These are phyloP conservation scores for Maudiozyma humilis DNA, from an alignment of 1,139 yeast species.

Conservation along the genomic window DNA sequence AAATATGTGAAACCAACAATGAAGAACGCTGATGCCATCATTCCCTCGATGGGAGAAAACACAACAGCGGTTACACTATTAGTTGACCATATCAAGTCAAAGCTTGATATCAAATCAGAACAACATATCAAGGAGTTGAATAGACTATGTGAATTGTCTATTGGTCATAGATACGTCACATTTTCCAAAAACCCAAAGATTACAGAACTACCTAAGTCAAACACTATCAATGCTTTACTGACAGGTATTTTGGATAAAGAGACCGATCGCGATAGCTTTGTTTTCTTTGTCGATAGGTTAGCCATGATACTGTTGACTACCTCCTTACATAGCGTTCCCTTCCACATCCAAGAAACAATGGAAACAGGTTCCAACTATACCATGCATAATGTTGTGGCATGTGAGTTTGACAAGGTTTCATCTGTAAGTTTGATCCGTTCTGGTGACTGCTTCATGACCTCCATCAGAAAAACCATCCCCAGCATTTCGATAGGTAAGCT, in stretches of 20 bases:
- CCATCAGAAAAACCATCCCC: conserved; percentile 68
- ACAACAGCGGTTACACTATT: conserved; percentile 68
- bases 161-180: conserved; percentile 8
- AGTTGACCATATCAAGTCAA: conserved; percentile 71
- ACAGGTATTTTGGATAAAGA: conserved; percentile 53
- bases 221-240: conserved; percentile 66
- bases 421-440: conserved; percentile 81
- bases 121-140: conserved; percentile 46
- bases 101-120: conserved; percentile 54
- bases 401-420: conserved; percentile 41
- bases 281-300: conserved; percentile 76
- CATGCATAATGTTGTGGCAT: conserved; percentile 37
- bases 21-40: conserved; percentile 72
- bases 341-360: conserved; percentile 27
- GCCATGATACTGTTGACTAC: conserved; percentile 59
- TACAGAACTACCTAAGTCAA: conserved; percentile 44
- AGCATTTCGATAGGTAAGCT: conserved; percentile 74
- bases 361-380: conserved; percentile 40
- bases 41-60: conserved; percentile 86
- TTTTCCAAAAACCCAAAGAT: conserved; percentile 16
- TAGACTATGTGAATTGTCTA: conserved; percentile 25
- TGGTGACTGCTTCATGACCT: conserved; percentile 83
- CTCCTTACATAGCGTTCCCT: conserved; percentile 47
- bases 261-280: conserved; percentile 65
- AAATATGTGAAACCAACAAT: conserved; percentile 68